These are phyloP conservation scores for Asterochloris sp. DNA, from an alignment of 139 green algal species.

Conservation along the genomic window DNA sequence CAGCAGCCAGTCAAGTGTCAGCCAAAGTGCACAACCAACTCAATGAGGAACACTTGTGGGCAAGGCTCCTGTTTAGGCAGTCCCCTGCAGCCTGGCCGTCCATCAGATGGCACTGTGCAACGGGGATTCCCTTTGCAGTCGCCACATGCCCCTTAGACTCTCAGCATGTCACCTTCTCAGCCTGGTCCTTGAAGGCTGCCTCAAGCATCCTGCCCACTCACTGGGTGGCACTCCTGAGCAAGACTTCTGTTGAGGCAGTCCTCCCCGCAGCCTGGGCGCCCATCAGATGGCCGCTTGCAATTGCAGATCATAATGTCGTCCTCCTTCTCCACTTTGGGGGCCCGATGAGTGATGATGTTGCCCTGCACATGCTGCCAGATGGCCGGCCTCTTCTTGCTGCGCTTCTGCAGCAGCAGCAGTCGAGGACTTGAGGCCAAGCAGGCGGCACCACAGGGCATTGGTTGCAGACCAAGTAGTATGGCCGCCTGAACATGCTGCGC, in stretches of 20 bases:
- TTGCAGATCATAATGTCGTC: constrained; percentile 96
- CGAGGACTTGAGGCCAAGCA: neutral
- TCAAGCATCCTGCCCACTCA: constrained; percentile 26
- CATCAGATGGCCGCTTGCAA: constrained; percentile 52
- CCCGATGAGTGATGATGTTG: constrained; percentile 80
- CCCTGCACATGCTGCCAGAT: constrained; percentile 78
- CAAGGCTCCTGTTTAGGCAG: neutral
- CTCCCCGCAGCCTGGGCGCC: constrained; percentile 72
- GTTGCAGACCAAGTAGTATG: no score
- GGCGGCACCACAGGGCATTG: neutral
- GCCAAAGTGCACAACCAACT: no score
- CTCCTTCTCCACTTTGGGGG: constrained; percentile 75
- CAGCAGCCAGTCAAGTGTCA: neutral
- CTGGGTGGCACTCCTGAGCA: constrained; percentile 86
- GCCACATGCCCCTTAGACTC: no score
- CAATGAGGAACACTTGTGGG: neutral
- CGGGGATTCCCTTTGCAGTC: no score
- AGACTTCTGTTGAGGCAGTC: constrained; percentile 96
- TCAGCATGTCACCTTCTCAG: neutral
- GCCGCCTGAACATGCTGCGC: no score
- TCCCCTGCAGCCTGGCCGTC: no score
- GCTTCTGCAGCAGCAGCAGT: neutral
- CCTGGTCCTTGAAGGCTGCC: neutral
- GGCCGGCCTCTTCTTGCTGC: constrained; percentile 38
- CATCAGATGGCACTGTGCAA: no score